Base-by-base conservation (phyloP, 2,329 filamentous ascomycete species). In the Colletotrichum magnum region DNA sequence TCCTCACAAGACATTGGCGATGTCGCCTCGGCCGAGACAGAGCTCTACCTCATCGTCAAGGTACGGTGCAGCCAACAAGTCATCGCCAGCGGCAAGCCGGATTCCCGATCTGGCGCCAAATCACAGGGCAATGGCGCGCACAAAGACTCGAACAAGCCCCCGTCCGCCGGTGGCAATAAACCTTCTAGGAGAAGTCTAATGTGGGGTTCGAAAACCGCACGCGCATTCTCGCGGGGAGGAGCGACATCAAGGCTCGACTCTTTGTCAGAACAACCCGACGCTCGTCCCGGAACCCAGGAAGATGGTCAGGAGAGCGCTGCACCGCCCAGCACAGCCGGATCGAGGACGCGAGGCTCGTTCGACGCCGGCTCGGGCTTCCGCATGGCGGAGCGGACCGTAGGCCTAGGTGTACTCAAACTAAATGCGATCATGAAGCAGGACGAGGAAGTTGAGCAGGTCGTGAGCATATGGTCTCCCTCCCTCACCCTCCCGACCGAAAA, bases 11-110 rank as follows among this genome's bases (percentile, higher is more conserved):
- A 98, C 75, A 86, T 91, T 68, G 89, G 89, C 26, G 89, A 90
- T 57, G 79, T 83, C 1, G 83, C 87, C 1, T 85, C 91, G 3
- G 86, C 89, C 9, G 92, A 92, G 56, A 89, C 89, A 4, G 92
- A 94, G 59, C 82, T 98, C 21, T 98, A 93, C 77, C 86, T 99
- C 1, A 90, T 98, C 4, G 92, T 96, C 72, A 94, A 93, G 74
- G 88, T 98, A 7, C 87, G 94, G 57, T 87, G 90, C 3, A 80
- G 84, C 0, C 86, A 89, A 67, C 86, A 87, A 56, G 79, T 89
- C 5, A 70, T 81, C 13, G 72, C 78, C 6, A 65, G 71, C 3
- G 75, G 79, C 13, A 86, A 87, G 68, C 86, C 88, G 1, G 76
- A 79, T 7, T 89, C 88, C 4, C 83, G 87, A 58, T 85, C 86